Evolutionary conservation across 163 green algal species (phyloP).

Genomic region (Coccomyxa subellipsoidea): DNA sequence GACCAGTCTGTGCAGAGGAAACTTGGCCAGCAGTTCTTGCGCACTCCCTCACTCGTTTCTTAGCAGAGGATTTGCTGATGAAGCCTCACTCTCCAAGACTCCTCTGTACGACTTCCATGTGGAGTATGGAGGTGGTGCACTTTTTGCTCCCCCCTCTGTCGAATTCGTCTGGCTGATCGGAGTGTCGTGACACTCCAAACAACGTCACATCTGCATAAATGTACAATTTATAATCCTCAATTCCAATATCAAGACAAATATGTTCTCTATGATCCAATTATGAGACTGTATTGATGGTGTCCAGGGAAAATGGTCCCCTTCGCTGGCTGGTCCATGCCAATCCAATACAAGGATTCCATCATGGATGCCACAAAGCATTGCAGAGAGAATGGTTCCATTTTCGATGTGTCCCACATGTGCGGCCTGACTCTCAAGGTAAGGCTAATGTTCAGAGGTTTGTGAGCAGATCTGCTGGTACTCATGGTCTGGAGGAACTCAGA

Average conservation of each 20-base stretch:
- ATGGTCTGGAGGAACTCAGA: background rate
- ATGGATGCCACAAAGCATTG: conserved; percentile 94
- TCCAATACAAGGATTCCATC: conserved; percentile 98
- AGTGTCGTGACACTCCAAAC: no score
- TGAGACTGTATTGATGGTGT: background rate
- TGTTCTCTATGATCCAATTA: background rate
- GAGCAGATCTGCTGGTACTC: background rate
- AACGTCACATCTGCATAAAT: no score
- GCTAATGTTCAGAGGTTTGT: no score
- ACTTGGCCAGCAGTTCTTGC: background rate
- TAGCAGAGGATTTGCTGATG: conserved; percentile 46
- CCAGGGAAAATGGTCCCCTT: conserved; percentile 98
- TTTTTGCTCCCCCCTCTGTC: no score
- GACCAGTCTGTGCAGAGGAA: background rate
- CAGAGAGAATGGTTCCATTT: conserved; percentile 82
- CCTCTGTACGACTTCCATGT: conserved; percentile 94
- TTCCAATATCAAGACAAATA: background rate
- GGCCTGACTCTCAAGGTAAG: conserved; percentile 84
- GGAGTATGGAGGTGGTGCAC: conserved; percentile 82
- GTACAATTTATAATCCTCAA: no score
- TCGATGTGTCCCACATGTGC: conserved; percentile 99
- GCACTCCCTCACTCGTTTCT: background rate
- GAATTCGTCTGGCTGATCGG: no score
- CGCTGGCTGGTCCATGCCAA: conserved; percentile 97
- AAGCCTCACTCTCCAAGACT: conserved; percentile 85